Base-by-base conservation (phyloP, 371 early-diverging fungal species). In the Mortierella sp. region DNA sequence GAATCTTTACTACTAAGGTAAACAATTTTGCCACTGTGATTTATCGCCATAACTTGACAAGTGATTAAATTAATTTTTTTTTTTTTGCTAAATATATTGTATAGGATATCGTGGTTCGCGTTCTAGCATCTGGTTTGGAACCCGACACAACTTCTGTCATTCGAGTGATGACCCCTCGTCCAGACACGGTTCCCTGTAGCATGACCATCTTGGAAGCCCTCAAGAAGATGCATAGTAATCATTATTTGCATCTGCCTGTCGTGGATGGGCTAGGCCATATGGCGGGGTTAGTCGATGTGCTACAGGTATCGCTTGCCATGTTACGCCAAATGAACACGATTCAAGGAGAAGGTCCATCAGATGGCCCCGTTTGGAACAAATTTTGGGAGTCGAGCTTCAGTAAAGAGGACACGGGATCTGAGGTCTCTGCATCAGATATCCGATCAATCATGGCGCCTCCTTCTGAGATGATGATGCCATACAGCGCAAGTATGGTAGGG, bases 101-200 rank as follows among this genome's bases (percentile, higher is more conserved):
- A 23, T 83, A 87, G 77, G 97, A 97, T 79, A 90, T 97, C 53
- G 97, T 97, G 19, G 87, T 96, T 66, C 90, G 97, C 63, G 97
- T 97, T 22, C 89, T 98, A 78, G 96, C 97, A n/a, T 94, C 95
- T 28, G 93, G 93, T 5, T 76, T 95, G 51, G 91, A 94, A 61
- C 96, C 97, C 10, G 88, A 87, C 61, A 93, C 88, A 9, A 96
- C 96, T 40, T 91, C 94, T 19, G 94, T 95, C 26, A 92, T 96
- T 13, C 92, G 97, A 51, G 95, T 96, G n/a, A 96, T 97, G 96
- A 97, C 97, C 0, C 97, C 96, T 34, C 94, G 95, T 63, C 97
- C 97, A 0, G 96, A 98, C 82, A 93, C 93, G 0, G 94, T 94
- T 3, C 58, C 86, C 40, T 88, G 91, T 45, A 85, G 87, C 45